phyloP scores from a whole-genome alignment of 306 rosid genomes.

The Castanea crenata region DNA sequence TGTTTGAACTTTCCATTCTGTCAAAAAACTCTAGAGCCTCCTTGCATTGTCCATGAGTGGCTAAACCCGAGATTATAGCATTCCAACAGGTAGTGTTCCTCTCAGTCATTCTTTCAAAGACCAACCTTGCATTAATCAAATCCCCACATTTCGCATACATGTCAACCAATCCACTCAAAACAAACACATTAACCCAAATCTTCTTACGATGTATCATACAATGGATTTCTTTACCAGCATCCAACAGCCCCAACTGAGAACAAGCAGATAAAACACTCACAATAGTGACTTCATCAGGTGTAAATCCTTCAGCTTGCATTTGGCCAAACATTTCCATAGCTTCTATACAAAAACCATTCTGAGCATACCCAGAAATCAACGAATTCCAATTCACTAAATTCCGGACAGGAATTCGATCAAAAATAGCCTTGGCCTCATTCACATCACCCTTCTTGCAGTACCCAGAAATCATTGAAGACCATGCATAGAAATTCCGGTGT shows the following conservation, averaged over 20 bases:
- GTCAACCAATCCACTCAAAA: slow-evolving; percentile 60
- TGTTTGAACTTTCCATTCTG: slow-evolving; percentile 47
- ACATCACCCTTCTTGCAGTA: slow-evolving; percentile 60
- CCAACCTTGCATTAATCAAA: slow-evolving; percentile 45
- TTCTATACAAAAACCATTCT: slow-evolving; percentile 56
- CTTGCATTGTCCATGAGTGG: slow-evolving; percentile 54
- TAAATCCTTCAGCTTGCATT: slow-evolving; percentile 51
- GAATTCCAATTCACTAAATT: slow-evolving; percentile 78
- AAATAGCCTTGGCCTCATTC: slow-evolving; percentile 45
- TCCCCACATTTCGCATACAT: slow-evolving; percentile 85
- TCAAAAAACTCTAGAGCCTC: slow-evolving; percentile 56
- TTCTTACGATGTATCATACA: slow-evolving; percentile 32
- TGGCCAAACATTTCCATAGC: slow-evolving; percentile 47
- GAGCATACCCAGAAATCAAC: slow-evolving; percentile 67
- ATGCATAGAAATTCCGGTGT: slow-evolving; percentile 49
- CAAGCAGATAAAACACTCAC: slow-evolving; percentile 70
- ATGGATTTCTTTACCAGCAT: slow-evolving; percentile 55
- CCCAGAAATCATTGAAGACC: slow-evolving; percentile 72
- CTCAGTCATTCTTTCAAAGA: slow-evolving; percentile 47
- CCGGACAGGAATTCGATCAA: slow-evolving; percentile 33
- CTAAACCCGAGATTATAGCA: slow-evolving; percentile 65
- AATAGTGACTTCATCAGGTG: slow-evolving; percentile 52
- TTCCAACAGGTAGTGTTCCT: slow-evolving; percentile 64
- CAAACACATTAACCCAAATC: slow-evolving; percentile 43
- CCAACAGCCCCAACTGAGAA: slow-evolving; percentile 55